Evolutionary conservation across 1,139 yeast genomes (phyloP), one percentile per base, ranked within the genome.

Genomic region (Kodamaea arcana): DNA sequence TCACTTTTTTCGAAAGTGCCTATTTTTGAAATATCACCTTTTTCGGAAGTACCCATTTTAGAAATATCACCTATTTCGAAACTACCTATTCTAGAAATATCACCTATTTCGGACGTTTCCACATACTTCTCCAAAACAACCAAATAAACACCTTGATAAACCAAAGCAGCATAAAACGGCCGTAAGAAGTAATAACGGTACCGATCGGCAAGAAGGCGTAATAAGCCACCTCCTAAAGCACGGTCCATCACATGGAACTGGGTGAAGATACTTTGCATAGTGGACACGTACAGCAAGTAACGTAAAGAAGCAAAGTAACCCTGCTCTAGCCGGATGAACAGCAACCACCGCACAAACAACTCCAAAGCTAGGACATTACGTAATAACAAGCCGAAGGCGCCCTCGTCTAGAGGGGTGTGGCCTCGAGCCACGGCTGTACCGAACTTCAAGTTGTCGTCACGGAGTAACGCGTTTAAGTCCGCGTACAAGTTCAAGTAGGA

Each of bases 231-330:
- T 10, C 41, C 41, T 21, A 43, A 37, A 15, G 37, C 34, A 10
- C 29, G 33, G 15, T 27, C 21, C 9, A 51, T 36, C 15, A 44
- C 32, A 27, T 40, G 36, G 35, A 55, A 60, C 34, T 54, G 60
- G 37, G 62, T 62, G 40, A 59, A 58, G 24, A 52, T 29, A 26
- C 53, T 46, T 27, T 54, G 27, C 46, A 62, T 49, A 2, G 58
- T 37, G 2, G 66, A 58, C 14, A 58, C 31, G 39, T 56, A 62
- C 9, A 60, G 48, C 2, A 58, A 41, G 39, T 50, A 61, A 26
- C 69, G 43, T 32, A 64, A 49, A 10, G 62, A 47, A 0, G 70
- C 66, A 39, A 61, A 65, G 44, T 65, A 58, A 7, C 50, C 50
- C 1, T 48, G 36, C 42, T 65, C 69, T 15, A 62, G 45, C 28